A percentile compares a stretch with the other conserved stretches of the same genome.
phyloP scores from a whole-genome alignment of 1,284 basidiomycete genomes.

The Ceratobasidium papillatum region DNA sequence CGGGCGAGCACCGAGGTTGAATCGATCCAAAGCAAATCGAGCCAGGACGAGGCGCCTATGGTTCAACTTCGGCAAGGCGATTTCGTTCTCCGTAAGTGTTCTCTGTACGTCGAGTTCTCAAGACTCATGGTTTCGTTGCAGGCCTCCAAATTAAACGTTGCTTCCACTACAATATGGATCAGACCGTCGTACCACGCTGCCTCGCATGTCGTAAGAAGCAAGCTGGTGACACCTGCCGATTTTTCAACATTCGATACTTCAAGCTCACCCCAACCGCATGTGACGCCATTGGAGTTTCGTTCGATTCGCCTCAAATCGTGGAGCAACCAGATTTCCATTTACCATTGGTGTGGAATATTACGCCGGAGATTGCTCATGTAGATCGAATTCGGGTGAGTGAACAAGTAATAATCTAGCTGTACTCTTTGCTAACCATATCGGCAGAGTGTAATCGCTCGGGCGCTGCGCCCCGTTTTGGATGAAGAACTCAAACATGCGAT shows the following conservation, averaged over 20 bases:
- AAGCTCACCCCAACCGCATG: neutral
- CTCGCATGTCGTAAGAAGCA: slow-evolving; percentile 21
- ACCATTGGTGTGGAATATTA: slow-evolving; percentile 16
- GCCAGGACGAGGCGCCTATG: neutral
- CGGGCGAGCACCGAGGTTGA: neutral
- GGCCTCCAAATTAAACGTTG: slow-evolving; percentile 15
- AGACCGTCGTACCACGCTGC: slow-evolving; percentile 18
- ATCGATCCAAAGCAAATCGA: neutral
- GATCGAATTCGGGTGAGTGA: slow-evolving; percentile 23
- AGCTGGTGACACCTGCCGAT: slow-evolving; percentile 35
- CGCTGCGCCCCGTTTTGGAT: slow-evolving; percentile 72
- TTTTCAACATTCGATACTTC: slow-evolving; percentile 15
- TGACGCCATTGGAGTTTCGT: slow-evolving; percentile 5
- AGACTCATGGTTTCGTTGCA: neutral
- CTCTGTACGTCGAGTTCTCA: neutral
- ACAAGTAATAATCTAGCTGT: too few species aligned
- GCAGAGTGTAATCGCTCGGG: slow-evolving; percentile 71
- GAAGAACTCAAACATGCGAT: slow-evolving; percentile 74
- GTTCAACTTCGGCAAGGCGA: slow-evolving; percentile 16
- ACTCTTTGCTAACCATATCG: neutral
- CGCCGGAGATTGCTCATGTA: slow-evolving; percentile 15
- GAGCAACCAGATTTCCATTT: slow-evolving; percentile 6
- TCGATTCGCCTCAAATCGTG: slow-evolving; percentile 7
- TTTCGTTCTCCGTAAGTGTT: slow-evolving; percentile 12
- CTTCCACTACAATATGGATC: slow-evolving; percentile 20